Base-by-base conservation (phyloP, 2,329 filamentous ascomycete genomes). In the Blastomyces parvus region DNA sequence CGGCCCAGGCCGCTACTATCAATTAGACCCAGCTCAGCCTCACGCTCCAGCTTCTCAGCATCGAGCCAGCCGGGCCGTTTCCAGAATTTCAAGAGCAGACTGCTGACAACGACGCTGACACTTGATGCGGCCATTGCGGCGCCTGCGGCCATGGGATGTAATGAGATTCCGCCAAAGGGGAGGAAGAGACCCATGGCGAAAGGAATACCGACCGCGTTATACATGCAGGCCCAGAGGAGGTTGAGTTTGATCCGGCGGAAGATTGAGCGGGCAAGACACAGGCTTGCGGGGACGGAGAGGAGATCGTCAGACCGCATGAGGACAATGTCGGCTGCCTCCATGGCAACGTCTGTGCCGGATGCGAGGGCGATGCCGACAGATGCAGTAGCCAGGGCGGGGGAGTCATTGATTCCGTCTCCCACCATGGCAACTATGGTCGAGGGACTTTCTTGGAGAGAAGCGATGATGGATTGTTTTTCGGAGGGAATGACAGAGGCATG, bases 361-460 rank as follows among this genome's bases (percentile, higher is more conserved):
- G 90, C 84, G 76, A 99, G 90, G 64, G 92, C 92, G 68, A 99
- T 96, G 67, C 94, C 94, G 36, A 97, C 86, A 69, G 96, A 87
- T 13, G 94, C 92, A 0, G 91, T 96, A 0, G 91, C 94, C 13
- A 99, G 85, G 0, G 94, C 94, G 0, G 94, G 94, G 0, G 91
- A 96, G 79, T 99, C 94, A 76, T 99, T 99, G 83, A 99, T 97
- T 52, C 94, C 94, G 74, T 99, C 94, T 61, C 94, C 92, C 17
- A 97, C 92, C 94, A 99, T 99, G 68, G 90, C 94, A 33, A 97
- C 90, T 59, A 88, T 81, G 69, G 91, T 84, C 65, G 91, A 91
- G 65, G 91, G 90, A 60, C 81, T 76, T 0, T 82, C 80, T 77
- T 97, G 91, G 22, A 97, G 83, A 62, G 88, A 80, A 59, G 86